Base-by-base conservation (phyloP, 495 filamentous ascomycete species). In the Lichenothelia convexa region DNA sequence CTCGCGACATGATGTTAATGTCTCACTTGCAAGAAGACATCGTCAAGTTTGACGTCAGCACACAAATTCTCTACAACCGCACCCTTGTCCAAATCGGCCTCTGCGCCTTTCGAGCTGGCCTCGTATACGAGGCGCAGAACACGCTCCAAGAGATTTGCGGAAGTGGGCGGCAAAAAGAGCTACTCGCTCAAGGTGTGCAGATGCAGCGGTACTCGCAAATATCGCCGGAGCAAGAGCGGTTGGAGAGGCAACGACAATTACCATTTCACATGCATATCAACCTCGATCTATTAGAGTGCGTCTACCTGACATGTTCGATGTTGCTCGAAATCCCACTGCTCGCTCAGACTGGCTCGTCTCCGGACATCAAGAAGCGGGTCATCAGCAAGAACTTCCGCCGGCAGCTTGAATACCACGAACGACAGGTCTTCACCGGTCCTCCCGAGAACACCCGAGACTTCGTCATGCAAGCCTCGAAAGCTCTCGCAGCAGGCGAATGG, bases 211-310 rank as follows among this genome's bases (percentile, higher is more conserved):
- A 80, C 62, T 81, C 73, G 21, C 86, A 89, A 48, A 86, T 95
- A 39, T 82, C 82, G 13, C 91, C 89, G 4, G 89, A 99, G 62
- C 91, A 95, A 57, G 89, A 99, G 59, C 78, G 87, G 43, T 70
- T 95, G 18, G 89, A 99, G 58, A 75, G 85, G 44, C 89, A 95
- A 56, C 74, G 89, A 42, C 89, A 95, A 61, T 67, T 99, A 41
- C 89, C 89, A 30, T 99, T 99, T 72, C 89, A 99, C 63, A 93
- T 94, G 82, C 89, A 99, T 67, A 95, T 99, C 67, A 99, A 99
- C 65, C 69, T 99, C 16, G 89, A 99, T 49, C 71, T 99, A 20
- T 73, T 99, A 3, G 89, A 99, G 57, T 95, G 87, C 51, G 86
- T 94, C 41, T 99, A 99, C 59, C 75, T 99, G 31, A 94, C 89